Evolutionary conservation across 495 filamentous ascomycete species (phyloP), one percentile per base, ranked within the genome.

Genomic region (Aspergillus saccharolyticus): DNA sequence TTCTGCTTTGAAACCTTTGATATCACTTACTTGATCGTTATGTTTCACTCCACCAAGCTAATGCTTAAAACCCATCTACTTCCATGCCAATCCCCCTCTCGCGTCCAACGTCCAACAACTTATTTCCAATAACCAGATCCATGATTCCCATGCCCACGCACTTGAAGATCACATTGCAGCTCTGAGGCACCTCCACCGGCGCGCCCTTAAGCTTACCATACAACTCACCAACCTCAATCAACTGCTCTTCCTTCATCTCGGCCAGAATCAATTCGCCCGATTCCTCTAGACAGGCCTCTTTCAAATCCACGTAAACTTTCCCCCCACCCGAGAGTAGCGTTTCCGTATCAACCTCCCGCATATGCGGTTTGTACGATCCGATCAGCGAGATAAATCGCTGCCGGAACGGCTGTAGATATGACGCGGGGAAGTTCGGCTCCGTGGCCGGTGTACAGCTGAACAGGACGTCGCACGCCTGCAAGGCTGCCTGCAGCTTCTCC

Each of bases 231-330:
- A 91, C 78, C 79, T 98, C 92, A 8, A 92, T 82, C 25, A 97
- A 72, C 59, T 95, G 83, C 18, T 81, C 78, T 6, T 83, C 78
- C 33, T 70, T 68, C 5, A 97, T 66, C 8, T 82, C 81, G 0
- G 89, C 90, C 59, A 85, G 81, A 39, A 93, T 90, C 53, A 98
- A 72, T 77, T 98, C 94, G 2, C 94, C 94, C 0, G 92, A 86
- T 65, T 97, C 92, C 64, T 85, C 83, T 60, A 96, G 63, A 65
- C 89, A 93, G 14, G 87, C 89, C 28, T 88, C 81, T 20, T 87
- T 76, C 2, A 85, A 89, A 66, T 97, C 93, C 17, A 97, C 93
- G 30, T 96, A 80, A 42, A 94, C 77, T 16, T 82, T 85, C 0
- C 88, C 87, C 1, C 89, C 87, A 1, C 78, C 76, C 2, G 88